A percentile compares a stretch with the other conserved stretches of the same genome.
Conservation (phyloP, 2,329 filamentous ascomycete species). For the Didymellaceae sp. region DNA sequence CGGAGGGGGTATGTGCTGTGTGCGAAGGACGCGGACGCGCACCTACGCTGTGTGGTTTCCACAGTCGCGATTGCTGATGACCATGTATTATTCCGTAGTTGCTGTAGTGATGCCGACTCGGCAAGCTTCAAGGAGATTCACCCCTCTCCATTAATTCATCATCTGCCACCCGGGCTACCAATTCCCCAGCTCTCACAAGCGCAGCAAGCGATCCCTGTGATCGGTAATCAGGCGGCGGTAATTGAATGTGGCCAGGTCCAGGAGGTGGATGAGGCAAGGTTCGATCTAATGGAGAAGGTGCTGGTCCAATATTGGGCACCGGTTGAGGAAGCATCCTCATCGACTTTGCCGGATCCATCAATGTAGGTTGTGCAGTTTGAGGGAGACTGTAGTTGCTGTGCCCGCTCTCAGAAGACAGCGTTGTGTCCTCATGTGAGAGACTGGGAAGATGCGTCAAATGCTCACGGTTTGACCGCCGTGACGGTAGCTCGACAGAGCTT, state of each 20-base stretch:
- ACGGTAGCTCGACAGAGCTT: constrained; percentile 35
- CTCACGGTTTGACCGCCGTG: constrained; percentile 42
- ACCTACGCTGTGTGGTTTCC: neutral
- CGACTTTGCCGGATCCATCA: constrained; percentile 42
- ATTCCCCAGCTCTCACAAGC: constrained; percentile 46
- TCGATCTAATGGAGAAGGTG: constrained; percentile 42
- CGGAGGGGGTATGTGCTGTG: neutral
- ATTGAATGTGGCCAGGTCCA: constrained; percentile 24
- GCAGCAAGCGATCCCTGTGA: constrained; percentile 46
- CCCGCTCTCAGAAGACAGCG: constrained; percentile 48
- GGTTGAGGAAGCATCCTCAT: constrained; percentile 49
- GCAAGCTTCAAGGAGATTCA: constrained; percentile 26
- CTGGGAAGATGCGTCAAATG: constrained; percentile 36
- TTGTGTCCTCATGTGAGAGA: constrained; percentile 50
- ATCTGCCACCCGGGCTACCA: constrained; percentile 44
- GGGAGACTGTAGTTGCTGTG: constrained; percentile 31
- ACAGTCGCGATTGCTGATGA: neutral
- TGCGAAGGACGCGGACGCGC: neutral
- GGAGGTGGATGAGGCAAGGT: constrained; percentile 20
- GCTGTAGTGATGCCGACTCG: neutral
- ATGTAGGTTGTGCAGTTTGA: constrained; percentile 22
- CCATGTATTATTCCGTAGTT: no score
- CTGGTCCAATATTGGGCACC: constrained; percentile 38
- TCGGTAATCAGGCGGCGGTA: constrained; percentile 38
- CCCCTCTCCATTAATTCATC: constrained; percentile 23